Evolutionary conservation across 176 grass and related monocot genomes (phyloP).

Genomic region (Lolium perenne): DNA sequence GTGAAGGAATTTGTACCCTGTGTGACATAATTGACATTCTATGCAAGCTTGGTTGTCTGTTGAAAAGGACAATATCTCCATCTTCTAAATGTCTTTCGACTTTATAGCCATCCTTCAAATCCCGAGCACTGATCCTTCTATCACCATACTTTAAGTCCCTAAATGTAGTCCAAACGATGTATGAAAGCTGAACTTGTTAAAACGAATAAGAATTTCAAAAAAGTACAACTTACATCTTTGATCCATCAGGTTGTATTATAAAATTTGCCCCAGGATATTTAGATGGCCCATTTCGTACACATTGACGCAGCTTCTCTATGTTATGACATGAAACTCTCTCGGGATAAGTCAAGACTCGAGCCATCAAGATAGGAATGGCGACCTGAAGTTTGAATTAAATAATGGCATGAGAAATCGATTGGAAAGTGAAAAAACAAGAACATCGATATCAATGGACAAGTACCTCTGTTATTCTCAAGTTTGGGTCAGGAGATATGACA

Average conservation of each 20-base stretch:
- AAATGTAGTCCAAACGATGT: slow-evolving; percentile 29
- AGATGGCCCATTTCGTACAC: slow-evolving; percentile 76
- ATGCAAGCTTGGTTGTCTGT: slow-evolving; percentile 97
- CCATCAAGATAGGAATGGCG: slow-evolving; percentile 91
- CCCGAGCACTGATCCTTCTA: slow-evolving; percentile 67
- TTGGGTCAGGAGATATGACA: slow-evolving; percentile 97
- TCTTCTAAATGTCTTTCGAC: slow-evolving; percentile 98
- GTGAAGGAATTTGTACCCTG: slow-evolving; percentile 55
- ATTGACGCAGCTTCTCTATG: slow-evolving; percentile 86
- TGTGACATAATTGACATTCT: slow-evolving; percentile 99
- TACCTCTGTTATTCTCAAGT: slow-evolving; percentile 98
- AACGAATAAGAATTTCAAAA: slow-evolving; percentile 17
- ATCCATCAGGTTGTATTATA: slow-evolving; percentile 64
- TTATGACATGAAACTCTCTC: slow-evolving; percentile 85
- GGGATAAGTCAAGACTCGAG: slow-evolving; percentile 85
- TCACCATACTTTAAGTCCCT: slow-evolving; percentile 79
- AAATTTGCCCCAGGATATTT: slow-evolving; percentile 96
- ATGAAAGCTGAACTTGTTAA: slow-evolving; percentile 32
- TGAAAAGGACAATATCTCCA: slow-evolving; percentile 93
- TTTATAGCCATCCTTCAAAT: slow-evolving; percentile 76
- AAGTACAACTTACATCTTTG: slow-evolving; percentile 66
- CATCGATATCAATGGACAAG: slow-evolving; percentile 14
- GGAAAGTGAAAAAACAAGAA: slow-evolving; percentile 33
- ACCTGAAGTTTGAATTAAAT: slow-evolving; percentile 63
- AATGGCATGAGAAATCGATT: slow-evolving; percentile 27